Conservation (phyloP, 495 filamentous ascomycete species). For the Penicillium pulvis region DNA sequence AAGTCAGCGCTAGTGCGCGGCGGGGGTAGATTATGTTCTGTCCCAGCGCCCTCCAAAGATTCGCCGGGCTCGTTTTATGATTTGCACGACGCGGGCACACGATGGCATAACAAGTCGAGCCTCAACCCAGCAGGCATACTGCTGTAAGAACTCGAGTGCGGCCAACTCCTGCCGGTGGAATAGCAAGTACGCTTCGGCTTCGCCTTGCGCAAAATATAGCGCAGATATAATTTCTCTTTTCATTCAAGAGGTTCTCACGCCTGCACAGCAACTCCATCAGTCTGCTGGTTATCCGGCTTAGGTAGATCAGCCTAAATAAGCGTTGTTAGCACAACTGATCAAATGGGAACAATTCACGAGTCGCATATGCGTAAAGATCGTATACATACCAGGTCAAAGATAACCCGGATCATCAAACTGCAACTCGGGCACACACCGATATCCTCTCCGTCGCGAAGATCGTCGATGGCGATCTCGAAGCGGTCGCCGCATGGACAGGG, state of each 20-base stretch:
- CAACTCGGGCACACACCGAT: constrained; percentile 96
- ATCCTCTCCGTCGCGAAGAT: constrained; percentile 85
- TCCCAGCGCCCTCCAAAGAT: neutral
- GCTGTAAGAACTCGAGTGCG: neutral
- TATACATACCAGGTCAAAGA: constrained; percentile 78
- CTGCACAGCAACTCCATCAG: constrained; percentile 41
- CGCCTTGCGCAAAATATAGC: neutral
- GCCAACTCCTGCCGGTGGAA: neutral
- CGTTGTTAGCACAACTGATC: constrained; percentile 14
- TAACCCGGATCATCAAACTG: constrained; percentile 92
- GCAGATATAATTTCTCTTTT: neutral
- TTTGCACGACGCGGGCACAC: neutral
- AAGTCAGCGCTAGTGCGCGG: neutral
- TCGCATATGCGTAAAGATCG: neutral
- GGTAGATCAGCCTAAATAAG: constrained; percentile 45
- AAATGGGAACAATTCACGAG: neutral
- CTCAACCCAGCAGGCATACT: neutral
- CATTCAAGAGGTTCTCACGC: constrained; percentile 25
- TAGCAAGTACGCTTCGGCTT: neutral
- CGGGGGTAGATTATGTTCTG: neutral
- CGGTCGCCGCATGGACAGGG: constrained; percentile 97
- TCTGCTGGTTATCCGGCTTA: constrained; percentile 37
- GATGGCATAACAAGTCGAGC: neutral
- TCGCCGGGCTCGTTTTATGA: neutral
- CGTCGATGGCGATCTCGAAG: constrained; percentile 86